phyloP scores from a whole-genome alignment of 768 basidiomycete species.

The Rhizopogon roseolus region DNA sequence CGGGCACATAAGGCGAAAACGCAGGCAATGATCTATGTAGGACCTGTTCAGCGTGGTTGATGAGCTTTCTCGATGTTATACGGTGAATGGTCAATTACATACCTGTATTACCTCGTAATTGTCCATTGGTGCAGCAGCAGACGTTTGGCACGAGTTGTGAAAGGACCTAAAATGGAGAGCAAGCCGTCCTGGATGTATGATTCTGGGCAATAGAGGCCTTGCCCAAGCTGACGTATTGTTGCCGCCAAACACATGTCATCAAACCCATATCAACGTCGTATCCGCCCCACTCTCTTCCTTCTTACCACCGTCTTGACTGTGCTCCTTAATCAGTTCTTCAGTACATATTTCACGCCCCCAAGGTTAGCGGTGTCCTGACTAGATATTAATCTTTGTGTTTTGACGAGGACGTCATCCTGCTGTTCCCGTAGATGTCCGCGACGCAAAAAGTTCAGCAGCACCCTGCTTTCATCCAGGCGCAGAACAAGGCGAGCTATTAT shows the following conservation, averaged over 20 bases:
- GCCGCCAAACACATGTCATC: conserved; percentile 62
- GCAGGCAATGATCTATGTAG: conserved; percentile 64
- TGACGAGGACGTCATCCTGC: conserved; percentile 7
- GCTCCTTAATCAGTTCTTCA: background rate
- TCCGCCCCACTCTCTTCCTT: conserved; percentile 14
- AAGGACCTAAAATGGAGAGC: conserved; percentile 2
- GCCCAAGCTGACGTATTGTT: conserved; percentile 38
- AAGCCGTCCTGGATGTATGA: conserved; percentile 2
- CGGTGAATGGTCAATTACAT: conserved; percentile 10
- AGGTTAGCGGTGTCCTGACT: conserved; percentile 5
- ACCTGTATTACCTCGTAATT: conserved; percentile 56
- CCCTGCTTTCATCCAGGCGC: conserved; percentile 79
- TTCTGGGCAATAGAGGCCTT: conserved; percentile 2
- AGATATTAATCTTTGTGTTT: background rate
- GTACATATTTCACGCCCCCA: conserved; percentile 10
- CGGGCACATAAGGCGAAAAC: conserved; percentile 69
- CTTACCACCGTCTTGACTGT: conserved; percentile 15
- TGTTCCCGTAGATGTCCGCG: conserved; percentile 59
- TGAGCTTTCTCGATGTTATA: background rate
- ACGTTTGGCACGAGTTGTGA: conserved; percentile 3
- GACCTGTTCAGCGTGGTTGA: conserved; percentile 33
- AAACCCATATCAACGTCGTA: conserved; percentile 39
- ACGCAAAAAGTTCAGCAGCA: conserved; percentile 83
- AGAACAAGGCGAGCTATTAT: conserved; percentile 79
- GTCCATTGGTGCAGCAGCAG: conserved; percentile 39